Evolutionary conservation across 2,329 filamentous ascomycete species (phyloP).

Genomic region (Emmonsiellopsis sp.): DNA sequence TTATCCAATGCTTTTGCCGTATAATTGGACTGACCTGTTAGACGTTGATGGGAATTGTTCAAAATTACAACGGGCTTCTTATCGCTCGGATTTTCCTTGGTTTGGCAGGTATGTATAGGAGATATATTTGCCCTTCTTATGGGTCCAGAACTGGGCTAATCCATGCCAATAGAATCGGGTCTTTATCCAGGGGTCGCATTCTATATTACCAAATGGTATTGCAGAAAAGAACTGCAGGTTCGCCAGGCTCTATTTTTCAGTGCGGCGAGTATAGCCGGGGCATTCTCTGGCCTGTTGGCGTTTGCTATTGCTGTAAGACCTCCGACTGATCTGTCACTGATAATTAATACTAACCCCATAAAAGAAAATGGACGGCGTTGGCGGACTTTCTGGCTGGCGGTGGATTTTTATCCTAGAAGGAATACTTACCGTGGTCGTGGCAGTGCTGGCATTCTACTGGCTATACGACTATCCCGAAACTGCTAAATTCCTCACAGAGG

Average conservation of each 20-base stretch:
- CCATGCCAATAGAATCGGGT: constrained; percentile 25
- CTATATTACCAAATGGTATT: constrained; percentile 40
- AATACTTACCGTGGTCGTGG: constrained; percentile 35
- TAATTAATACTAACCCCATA: neutral
- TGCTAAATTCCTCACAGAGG: constrained; percentile 32
- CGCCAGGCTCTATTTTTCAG: constrained; percentile 39
- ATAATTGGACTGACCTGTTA: constrained; percentile 3
- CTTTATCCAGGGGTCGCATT: constrained; percentile 36
- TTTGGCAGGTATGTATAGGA: constrained; percentile 17
- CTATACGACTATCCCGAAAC: constrained; percentile 39
- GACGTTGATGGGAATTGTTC: constrained; percentile 41
- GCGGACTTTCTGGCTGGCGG: constrained; percentile 38
- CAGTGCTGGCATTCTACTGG: constrained; percentile 33
- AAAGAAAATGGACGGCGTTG: constrained; percentile 41
- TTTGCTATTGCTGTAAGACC: constrained; percentile 37
- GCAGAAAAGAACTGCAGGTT: constrained; percentile 32
- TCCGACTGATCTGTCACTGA: neutral
- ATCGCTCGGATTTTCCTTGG: constrained; percentile 39
- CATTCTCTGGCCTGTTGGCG: constrained; percentile 43
- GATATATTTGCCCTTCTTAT: neutral
- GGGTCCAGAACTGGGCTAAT: neutral
- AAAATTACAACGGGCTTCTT: constrained; percentile 38
- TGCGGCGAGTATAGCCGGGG: constrained; percentile 41
- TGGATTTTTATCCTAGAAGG: constrained; percentile 45
- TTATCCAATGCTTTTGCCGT: neutral